A percentile compares a stretch with the other conserved stretches of the same genome.
Conservation (phyloP, 106 monocot genomes). For the Phalaenopsis equestris region DNA sequence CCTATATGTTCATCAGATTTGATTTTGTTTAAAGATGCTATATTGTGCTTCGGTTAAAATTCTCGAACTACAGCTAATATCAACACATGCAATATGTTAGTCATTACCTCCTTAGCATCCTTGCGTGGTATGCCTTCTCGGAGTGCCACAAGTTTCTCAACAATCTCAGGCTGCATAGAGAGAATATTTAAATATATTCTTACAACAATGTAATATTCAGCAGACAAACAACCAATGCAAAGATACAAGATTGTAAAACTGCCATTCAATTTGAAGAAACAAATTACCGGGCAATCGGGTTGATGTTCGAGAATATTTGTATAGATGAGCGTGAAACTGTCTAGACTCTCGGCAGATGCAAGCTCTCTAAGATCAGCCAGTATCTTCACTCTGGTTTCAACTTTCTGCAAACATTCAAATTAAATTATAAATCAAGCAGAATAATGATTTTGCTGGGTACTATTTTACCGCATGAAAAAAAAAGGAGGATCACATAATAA, state of each 20-base stretch:
- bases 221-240: background rate
- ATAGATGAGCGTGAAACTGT: conserved; percentile 84
- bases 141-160: conserved; percentile 84
- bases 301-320: conserved; percentile 93
- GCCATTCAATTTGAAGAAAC: conserved; percentile 7
- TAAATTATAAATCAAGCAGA: background rate
- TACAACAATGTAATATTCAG: no score
- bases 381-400: conserved; percentile 79
- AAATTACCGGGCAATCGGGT: conserved; percentile 88
- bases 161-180: conserved; percentile 78
- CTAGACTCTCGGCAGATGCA: conserved; percentile 91
- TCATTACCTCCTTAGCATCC: conserved; percentile 91
- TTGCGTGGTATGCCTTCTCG: conserved; percentile 94
- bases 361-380: conserved; percentile 79
- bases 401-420: conserved; percentile 51
- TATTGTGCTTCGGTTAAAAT: no score
- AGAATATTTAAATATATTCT: background rate
- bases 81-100: background rate
- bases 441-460: background rate
- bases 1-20: no score
- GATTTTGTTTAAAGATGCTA: no score
- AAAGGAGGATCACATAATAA: no score
- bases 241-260: background rate
- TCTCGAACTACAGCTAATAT: no score
- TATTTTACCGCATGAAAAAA: background rate